Evolutionary conservation across 225 moss, liverwort and hornwort species (phyloP), one percentile per base, ranked within the genome.

Genomic region (Antitrichia curtipendula): DNA sequence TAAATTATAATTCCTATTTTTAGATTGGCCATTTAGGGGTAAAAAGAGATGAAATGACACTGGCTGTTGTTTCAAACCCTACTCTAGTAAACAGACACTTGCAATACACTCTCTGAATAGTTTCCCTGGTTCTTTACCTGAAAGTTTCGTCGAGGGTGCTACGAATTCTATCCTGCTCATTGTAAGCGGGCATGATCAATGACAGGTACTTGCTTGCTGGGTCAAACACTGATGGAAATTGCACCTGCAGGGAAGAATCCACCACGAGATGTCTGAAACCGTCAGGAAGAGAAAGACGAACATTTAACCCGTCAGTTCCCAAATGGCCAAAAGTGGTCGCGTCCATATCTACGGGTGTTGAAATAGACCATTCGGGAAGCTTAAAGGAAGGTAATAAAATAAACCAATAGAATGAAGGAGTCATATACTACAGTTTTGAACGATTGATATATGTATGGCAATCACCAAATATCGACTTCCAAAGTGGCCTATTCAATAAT

Each of bases 121-220:
- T 85, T 81, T 34, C 74, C 40, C 43, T 72, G 52, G 50, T 36
- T 38, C 52, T 79, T 53, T 75, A 96, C 94, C 94, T 93, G 36
- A 99, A 85, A 82, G 96, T 97, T 90, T 99, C 99, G 90, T 99
- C 99, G 87, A 97, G 95, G 54, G 95, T 95, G 85, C 91, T 93
- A 73, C 94, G 91, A 84, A 99, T 88, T 84, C 99, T 95, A 86
- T 93, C 93, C 88, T 96, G 93, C 90, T 99, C 99, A 61, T 99
- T 99, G 12, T 91, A 99, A 66, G 99, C 96, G 72, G 99, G 99
- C 89, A 99, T 95, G 41, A 99, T 93, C 88, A 99, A 87, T 16
- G 99, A 99, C 31, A 97, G 71, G 82, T 99, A 96, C 86, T 99
- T 99, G 87, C 94, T 95, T 53, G 97, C 88, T 85, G 95, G 94